Evolutionary conservation across 23 red algal species (phyloP), one percentile per base, ranked within the genome.

Genomic region (Chondrus crispus): DNA sequence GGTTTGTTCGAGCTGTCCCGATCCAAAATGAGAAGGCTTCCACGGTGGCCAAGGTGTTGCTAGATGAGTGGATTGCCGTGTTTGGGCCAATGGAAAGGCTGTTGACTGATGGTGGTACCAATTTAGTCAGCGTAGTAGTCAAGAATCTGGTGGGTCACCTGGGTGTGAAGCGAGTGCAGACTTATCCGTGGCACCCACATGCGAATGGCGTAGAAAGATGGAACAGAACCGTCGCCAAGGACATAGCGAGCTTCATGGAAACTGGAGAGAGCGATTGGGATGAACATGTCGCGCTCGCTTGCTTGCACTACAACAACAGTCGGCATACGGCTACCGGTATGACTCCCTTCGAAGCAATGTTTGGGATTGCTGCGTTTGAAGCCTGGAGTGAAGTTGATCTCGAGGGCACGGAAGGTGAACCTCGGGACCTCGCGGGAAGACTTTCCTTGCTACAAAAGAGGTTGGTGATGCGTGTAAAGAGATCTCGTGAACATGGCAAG

Each of bases 331-430:
- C 78, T 8, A 82, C 52, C 5, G 45, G 78, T 4, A 57, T 52
- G 46, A 63, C 44, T 37, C 78, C 45, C 8, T 82, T 63, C 52
- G 30, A 60, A 14, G 78, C 78, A 3, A 24, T 82, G 47, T 82
- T 82, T 60, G 78, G 78, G 8, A 45, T 82, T 19, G 78, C 52
- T 9, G 6, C 44, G 6, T 82, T 82, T 24, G 78, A 82, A 38
- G 45, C 46, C 4, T 52, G 33, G 46, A 38, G 5, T 60, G 78
- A 52, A 38, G 7, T 82, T 6, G 6, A 60, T 28, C 5, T 82
- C 5, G 46, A 57, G 5, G 7, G 48, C 8, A 32, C 55, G 5
- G 45, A 63, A 28, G 47, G 6, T 4, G 78, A 82, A 47, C 78
- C 44, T 9, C 6, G 8, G 52, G 5, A 5, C 12, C 13, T 82